Percentiles rank a stretch among this genome's conserved stretches.
These are phyloP conservation scores for Citrus reticulata DNA, from an alignment of 345 rosid genomes.

Conservation along the genomic window DNA sequence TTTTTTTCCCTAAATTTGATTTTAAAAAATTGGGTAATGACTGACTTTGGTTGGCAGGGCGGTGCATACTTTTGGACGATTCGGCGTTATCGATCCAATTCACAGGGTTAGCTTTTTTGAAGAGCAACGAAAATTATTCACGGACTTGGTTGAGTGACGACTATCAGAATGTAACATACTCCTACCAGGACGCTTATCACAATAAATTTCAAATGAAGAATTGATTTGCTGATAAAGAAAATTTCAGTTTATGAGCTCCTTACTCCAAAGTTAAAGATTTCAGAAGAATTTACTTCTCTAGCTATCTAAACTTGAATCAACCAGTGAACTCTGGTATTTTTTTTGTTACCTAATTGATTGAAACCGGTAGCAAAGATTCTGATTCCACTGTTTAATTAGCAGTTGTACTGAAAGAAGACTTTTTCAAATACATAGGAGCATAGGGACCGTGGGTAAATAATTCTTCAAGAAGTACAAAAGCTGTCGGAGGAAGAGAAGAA, in stretches of 20 bases:
- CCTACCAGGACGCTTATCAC: not conserved
- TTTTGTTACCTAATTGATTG: not conserved
- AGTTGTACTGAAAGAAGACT: no score
- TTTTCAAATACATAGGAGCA: no score
- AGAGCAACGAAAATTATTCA: not conserved
- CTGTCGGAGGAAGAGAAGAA: not conserved
- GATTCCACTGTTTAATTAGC: not conserved
- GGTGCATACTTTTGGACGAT: not conserved
- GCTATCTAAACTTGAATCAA: not conserved
- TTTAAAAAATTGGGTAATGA: not conserved
- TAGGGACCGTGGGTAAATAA: not conserved
- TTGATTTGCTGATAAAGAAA: not conserved
- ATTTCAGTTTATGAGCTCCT: not conserved
- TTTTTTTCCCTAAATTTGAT: not conserved
- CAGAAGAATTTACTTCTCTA: not conserved
- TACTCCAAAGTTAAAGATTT: not conserved
- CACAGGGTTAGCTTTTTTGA: not conserved
- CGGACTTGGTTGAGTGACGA: not conserved
- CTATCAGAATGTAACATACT: not conserved
- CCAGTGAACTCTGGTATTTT: not conserved
- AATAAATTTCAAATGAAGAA: not conserved
- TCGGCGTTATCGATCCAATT: not conserved
- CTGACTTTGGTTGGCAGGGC: not conserved
- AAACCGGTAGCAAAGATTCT: not conserved
- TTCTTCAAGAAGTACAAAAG: not conserved